Percentiles rank a stretch among this genome's conserved stretches.
Conservation (phyloP, 2,329 filamentous ascomycete genomes). For the Colletotrichum viniferum region DNA sequence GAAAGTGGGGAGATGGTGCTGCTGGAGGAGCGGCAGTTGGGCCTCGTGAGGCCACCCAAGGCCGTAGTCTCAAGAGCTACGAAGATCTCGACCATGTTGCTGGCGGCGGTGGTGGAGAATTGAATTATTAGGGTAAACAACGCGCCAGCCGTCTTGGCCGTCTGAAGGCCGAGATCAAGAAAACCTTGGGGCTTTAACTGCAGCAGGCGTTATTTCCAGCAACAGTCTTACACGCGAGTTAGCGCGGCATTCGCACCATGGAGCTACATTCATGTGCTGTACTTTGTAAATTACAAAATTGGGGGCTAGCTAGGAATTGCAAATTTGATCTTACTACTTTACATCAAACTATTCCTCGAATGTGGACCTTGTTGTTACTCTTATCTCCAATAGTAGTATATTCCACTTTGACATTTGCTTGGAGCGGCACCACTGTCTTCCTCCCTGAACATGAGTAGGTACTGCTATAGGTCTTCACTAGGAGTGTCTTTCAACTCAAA, state of each 20-base stretch:
- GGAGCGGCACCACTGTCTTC: not conserved
- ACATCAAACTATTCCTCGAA: not conserved
- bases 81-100: slow-evolving; percentile 92
- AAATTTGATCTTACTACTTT: not conserved
- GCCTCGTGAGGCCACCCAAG: slow-evolving; percentile 89
- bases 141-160: not conserved
- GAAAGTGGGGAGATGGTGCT: slow-evolving; percentile 73
- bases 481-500: not conserved
- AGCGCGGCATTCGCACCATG: not conserved
- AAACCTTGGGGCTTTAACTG: not conserved
- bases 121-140: slow-evolving; percentile 74
- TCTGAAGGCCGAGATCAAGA: not conserved
- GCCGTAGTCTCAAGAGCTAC: slow-evolving; percentile 93
- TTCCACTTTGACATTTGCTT: not conserved
- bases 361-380: not conserved
- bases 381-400: not conserved
- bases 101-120: slow-evolving; percentile 75
- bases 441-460: not conserved
- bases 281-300: slow-evolving; percentile 18
- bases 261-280: not conserved
- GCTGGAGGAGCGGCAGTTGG: slow-evolving; percentile 80
- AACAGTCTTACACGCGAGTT: not conserved
- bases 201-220: not conserved
- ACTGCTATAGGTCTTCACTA: not conserved
- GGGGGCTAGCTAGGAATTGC: slow-evolving; percentile 1